Percentiles rank a stretch among this genome's conserved stretches.
Evolutionary conservation across 345 rosid species (phyloP).

Genomic region (Acer saccharum): DNA sequence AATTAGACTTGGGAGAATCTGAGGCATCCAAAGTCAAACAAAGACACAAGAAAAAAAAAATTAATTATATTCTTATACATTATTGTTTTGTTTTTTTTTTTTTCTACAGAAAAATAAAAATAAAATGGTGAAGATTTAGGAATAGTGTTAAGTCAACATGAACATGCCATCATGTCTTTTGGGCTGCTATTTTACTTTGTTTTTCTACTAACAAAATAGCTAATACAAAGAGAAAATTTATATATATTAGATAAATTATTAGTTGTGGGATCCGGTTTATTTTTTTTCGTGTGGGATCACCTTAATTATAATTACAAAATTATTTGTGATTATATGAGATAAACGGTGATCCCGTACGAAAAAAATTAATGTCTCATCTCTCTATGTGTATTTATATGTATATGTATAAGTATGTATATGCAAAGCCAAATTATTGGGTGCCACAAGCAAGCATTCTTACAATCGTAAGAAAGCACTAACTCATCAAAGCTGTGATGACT

Average conservation of each 20-base stretch:
- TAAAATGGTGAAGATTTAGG: conserved; percentile 3
- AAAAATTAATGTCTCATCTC: too few species aligned
- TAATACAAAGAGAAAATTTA: neutral
- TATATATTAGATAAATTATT: too few species aligned
- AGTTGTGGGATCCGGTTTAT: too few species aligned
- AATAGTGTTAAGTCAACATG: conserved; percentile 19
- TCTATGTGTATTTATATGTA: too few species aligned
- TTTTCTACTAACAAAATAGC: neutral
- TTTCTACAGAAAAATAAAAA: neutral
- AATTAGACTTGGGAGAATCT: neutral
- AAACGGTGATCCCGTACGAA: too few species aligned
- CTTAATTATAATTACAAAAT: too few species aligned
- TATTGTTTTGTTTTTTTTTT: neutral
- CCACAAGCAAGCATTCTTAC: conserved; percentile 43
- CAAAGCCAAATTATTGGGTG: conserved; percentile 30
- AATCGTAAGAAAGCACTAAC: conserved; percentile 43
- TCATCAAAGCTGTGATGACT: conserved; percentile 8
- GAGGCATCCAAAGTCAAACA: conserved; percentile 15
- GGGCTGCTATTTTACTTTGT: neutral
- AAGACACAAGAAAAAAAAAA: neutral
- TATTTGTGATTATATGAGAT: too few species aligned
- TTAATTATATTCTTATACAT: neutral
- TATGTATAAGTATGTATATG: neutral
- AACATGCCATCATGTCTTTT: conserved; percentile 20
- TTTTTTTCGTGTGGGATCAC: too few species aligned